These are phyloP conservation scores for Peronospora belbahrii DNA, from an alignment of 352 stramenopile genomes.

Conservation along the genomic window DNA sequence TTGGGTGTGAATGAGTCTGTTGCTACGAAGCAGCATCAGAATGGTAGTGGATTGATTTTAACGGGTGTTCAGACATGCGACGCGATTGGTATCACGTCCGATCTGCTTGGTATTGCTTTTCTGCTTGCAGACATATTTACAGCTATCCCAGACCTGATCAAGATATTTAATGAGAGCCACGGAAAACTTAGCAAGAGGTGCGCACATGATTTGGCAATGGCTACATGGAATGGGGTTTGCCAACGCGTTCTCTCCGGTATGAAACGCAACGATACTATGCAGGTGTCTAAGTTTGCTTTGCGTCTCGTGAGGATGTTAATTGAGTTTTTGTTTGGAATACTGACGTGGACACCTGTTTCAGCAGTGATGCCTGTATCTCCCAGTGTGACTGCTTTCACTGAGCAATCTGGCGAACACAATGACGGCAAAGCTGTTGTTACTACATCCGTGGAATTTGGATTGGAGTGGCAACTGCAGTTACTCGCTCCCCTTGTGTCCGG, in stretches of 20 bases:
- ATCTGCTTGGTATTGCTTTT: constrained; percentile 42
- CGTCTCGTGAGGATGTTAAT: constrained; percentile 41
- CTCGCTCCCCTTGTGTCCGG: constrained; percentile 28
- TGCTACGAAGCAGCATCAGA: constrained; percentile 1
- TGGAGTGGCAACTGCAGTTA: constrained; percentile 43
- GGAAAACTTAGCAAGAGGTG: background rate
- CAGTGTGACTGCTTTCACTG: constrained; percentile 1
- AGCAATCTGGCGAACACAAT: background rate
- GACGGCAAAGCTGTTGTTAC: constrained; percentile 8
- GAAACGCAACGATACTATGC: background rate
- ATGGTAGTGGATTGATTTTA: background rate
- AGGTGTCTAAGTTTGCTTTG: constrained; percentile 27
- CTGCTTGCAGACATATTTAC: constrained; percentile 39
- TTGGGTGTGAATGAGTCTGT: constrained; percentile 5
- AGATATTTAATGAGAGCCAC: constrained; percentile 12
- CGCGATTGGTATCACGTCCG: constrained; percentile 12
- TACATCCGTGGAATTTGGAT: constrained; percentile 21
- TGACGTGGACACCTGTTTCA: constrained; percentile 5
- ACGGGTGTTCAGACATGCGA: background rate
- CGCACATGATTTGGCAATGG: constrained; percentile 8
- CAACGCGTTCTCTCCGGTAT: constrained; percentile 20
- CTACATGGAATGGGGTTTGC: constrained; percentile 41
- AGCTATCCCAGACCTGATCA: constrained; percentile 29
- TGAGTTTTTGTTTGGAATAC: constrained; percentile 47
- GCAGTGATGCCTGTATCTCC: background rate